These are phyloP conservation scores for Chondrus crispus DNA, from an alignment of 23 red algal genomes.

Conservation along the genomic window DNA sequence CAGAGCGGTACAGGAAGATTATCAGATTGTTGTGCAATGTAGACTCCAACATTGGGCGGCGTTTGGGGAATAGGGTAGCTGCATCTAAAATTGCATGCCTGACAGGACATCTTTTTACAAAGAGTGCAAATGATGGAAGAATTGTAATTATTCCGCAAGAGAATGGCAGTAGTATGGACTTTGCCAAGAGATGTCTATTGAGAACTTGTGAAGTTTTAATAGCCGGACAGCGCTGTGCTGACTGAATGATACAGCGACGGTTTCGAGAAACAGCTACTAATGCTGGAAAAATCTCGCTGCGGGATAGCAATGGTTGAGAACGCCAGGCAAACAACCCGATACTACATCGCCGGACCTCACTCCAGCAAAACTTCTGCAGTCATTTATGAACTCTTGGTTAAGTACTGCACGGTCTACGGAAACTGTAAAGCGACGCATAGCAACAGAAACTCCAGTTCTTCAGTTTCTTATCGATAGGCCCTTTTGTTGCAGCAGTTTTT, in stretches of 20 bases:
- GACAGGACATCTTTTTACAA: neutral
- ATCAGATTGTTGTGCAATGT: neutral
- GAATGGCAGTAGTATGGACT: neutral
- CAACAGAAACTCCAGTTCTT: constrained; percentile 1
- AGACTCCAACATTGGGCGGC: neutral
- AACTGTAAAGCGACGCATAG: neutral
- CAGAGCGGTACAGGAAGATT: neutral
- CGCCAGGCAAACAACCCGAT: neutral
- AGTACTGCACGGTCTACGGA: neutral
- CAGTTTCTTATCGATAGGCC: neutral
- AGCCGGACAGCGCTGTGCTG: neutral
- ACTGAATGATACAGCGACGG: neutral
- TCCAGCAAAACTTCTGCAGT: neutral
- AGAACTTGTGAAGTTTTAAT: neutral
- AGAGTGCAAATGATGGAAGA: neutral
- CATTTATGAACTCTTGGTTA: neutral
- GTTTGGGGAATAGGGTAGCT: neutral
- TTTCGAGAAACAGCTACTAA: constrained; percentile 4
- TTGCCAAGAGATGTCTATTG: neutral
- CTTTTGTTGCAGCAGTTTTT: neutral
- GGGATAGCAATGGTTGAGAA: neutral
- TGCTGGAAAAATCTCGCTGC: neutral
- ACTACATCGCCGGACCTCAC: neutral
- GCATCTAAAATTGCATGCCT: neutral
- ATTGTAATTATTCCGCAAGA: neutral